phyloP scores from a whole-genome alignment of 2,329 filamentous ascomycete species.

The Colletotrichum euphorbiae region DNA sequence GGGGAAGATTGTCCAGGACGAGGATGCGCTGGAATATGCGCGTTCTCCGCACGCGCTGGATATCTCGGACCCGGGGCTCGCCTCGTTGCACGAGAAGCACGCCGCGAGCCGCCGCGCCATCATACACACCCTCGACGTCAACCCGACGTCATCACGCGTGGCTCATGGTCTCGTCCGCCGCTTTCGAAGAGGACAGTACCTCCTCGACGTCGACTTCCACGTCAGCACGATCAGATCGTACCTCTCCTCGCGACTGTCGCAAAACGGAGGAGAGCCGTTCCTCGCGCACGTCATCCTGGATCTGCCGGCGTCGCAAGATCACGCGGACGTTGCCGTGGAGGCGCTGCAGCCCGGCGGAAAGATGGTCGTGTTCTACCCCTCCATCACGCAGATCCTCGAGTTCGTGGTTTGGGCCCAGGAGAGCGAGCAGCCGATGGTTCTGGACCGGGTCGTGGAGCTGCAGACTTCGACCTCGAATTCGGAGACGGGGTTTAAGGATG shows the following conservation, averaged over 20 bases:
- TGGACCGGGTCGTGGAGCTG: conserved; percentile 72
- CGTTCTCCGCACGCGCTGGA: conserved; percentile 41
- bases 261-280: conserved; percentile 65
- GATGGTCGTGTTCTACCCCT: conserved; percentile 79
- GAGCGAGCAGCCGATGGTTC: conserved; percentile 62
- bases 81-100: conserved; percentile 57
- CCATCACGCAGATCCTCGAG: conserved; percentile 80
- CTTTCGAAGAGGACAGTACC: conserved; percentile 78
- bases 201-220: conserved; percentile 78
- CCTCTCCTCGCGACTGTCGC: conserved; percentile 63
- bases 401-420: conserved; percentile 68
- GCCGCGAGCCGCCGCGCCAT: conserved; percentile 70
- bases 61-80: conserved; percentile 36
- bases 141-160: conserved; percentile 69
- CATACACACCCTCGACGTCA: conserved; percentile 80
- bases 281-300: conserved; percentile 80
- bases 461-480: conserved; percentile 51
- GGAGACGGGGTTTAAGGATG: conserved; percentile 57
- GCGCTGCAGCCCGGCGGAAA: conserved; percentile 73
- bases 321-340: conserved; percentile 59
- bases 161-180: conserved; percentile 73
- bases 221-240: conserved; percentile 74
- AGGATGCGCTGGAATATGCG: conserved; percentile 31
- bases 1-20: conserved; percentile 31
- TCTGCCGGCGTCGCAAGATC: conserved; percentile 71